These are phyloP conservation scores for Rossbeevera mucosa DNA, from an alignment of 768 basidiomycete species.

Conservation along the genomic window DNA sequence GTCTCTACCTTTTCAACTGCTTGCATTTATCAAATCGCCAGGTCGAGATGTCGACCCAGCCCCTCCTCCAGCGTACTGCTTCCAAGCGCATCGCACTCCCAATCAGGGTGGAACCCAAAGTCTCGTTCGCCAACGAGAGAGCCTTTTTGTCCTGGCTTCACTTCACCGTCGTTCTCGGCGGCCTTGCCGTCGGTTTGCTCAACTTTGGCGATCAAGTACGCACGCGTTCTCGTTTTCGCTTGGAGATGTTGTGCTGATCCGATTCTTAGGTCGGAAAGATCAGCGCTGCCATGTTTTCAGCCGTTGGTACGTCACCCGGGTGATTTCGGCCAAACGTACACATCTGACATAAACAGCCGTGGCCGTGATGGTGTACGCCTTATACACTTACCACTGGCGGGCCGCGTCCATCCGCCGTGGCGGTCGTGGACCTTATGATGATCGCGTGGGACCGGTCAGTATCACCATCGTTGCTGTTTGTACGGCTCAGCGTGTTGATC, in stretches of 20 bases:
- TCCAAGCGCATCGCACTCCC: constrained; percentile 95
- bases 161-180: constrained; percentile 96
- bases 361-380: constrained; percentile 94
- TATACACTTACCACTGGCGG: constrained; percentile 95
- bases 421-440: constrained; percentile 93
- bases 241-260: not conserved
- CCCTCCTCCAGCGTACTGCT: constrained; percentile 91
- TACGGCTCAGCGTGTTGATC: constrained; percentile 7
- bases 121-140: constrained; percentile 91
- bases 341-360: constrained; percentile 57
- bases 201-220: constrained; percentile 95
- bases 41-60: constrained; percentile 86
- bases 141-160: constrained; percentile 99
- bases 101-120: constrained; percentile 90
- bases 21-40: not conserved
- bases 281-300: constrained; percentile 93
- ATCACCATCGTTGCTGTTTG: constrained; percentile 6
- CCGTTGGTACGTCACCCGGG: constrained; percentile 62
- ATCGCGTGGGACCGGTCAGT: constrained; percentile 90
- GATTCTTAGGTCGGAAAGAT: constrained; percentile 79
- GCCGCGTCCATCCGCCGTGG: constrained; percentile 88
- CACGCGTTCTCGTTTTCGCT: not conserved
- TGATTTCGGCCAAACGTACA: not conserved
- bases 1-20: not conserved
- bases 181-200: constrained; percentile 89